These are phyloP conservation scores for Triadica sebifera DNA, from an alignment of 345 rosid genomes.

Conservation along the genomic window DNA sequence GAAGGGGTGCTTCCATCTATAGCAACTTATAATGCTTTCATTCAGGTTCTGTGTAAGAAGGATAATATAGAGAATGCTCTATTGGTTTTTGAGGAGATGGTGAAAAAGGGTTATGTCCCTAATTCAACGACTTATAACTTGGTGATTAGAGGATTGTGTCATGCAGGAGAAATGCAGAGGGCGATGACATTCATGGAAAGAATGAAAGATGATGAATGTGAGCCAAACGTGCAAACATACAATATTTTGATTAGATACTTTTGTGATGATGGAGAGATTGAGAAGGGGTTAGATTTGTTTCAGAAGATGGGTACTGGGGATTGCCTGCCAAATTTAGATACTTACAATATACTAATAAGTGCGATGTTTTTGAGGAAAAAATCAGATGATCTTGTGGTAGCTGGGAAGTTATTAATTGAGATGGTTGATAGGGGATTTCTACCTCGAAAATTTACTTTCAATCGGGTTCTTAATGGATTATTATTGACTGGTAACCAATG, in stretches of 20 bases:
- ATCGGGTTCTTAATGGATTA: constrained; percentile 78
- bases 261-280: constrained; percentile 66
- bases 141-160: constrained; percentile 80
- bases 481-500: constrained; percentile 77
- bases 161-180: constrained; percentile 58
- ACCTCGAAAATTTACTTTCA: constrained; percentile 72
- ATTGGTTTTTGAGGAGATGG: constrained; percentile 69
- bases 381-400: constrained; percentile 67
- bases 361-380: constrained; percentile 90
- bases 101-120: constrained; percentile 67
- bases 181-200: constrained; percentile 60
- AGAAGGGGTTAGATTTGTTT: constrained; percentile 60
- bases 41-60: constrained; percentile 89
- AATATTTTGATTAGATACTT: constrained; percentile 68
- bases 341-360: constrained; percentile 69
- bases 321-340: constrained; percentile 88
- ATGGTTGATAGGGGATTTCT: constrained; percentile 92
- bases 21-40: constrained; percentile 79
- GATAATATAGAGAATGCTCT: constrained; percentile 75
- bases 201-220: constrained; percentile 63
- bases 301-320: constrained; percentile 56
- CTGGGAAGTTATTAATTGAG: constrained; percentile 77
- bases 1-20: constrained; percentile 85
- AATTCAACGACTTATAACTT: constrained; percentile 65
- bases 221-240: constrained; percentile 75